Evolutionary conservation across 2,329 filamentous ascomycete species (phyloP).

Genomic region (Fonsecaea pugnacius): DNA sequence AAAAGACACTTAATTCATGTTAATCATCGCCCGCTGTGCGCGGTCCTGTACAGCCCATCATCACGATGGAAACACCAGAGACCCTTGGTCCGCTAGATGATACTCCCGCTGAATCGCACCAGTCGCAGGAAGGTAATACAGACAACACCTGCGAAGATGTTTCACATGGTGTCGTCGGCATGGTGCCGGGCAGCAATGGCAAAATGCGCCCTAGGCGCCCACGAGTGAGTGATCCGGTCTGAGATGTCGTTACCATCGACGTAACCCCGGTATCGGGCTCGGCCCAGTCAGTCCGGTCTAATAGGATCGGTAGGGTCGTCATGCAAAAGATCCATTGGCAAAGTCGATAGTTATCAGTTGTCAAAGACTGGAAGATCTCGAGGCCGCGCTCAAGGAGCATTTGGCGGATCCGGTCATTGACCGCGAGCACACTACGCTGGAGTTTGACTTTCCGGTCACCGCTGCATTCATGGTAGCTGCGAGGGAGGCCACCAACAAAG

Average conservation of each 20-base stretch:
- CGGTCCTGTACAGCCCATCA: neutral
- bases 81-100: neutral
- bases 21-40: neutral
- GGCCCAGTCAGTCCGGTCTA: neutral
- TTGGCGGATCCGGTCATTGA: constrained; percentile 29
- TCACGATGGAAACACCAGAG: constrained; percentile 19
- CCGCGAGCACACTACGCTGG: constrained; percentile 35
- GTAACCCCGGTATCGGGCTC: neutral
- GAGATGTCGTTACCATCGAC: neutral
- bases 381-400: constrained; percentile 30
- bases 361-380: constrained; percentile 32
- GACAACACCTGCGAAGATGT: constrained; percentile 1
- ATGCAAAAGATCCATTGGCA: constrained; percentile 35
- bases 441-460: constrained; percentile 34
- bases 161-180: neutral
- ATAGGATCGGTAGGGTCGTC: constrained; percentile 23
- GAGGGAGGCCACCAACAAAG: constrained; percentile 9
- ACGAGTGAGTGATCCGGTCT: neutral
- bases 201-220: neutral
- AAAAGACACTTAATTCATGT: constrained; percentile 26
- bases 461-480: constrained; percentile 34
- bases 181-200: neutral
- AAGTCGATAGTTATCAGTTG: constrained; percentile 32
- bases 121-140: constrained; percentile 6
- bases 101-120: neutral